Evolutionary conservation across 148 eudicot species (phyloP).

Genomic region (Amaranthus palmeri): DNA sequence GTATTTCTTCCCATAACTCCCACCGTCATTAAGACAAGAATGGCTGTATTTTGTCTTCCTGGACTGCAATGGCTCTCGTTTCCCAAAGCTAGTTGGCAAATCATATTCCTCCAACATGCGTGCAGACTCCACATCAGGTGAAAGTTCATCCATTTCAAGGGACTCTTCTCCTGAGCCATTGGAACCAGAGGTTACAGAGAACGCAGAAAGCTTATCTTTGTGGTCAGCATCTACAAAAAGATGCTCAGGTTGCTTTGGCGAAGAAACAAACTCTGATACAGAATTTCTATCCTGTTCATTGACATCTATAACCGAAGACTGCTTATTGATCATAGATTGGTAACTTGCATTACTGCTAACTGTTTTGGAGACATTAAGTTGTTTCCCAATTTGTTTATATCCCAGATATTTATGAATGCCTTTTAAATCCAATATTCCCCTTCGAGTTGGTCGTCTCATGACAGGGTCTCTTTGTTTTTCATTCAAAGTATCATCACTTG

Average conservation of each 20-base stretch:
- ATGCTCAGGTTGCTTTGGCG: conserved; percentile 6
- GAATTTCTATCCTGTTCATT: not conserved
- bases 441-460: not conserved
- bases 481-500: not conserved
- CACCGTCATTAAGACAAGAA: conserved; percentile 1
- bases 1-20: not conserved
- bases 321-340: not conserved
- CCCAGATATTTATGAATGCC: conserved; percentile 7
- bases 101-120: conserved; percentile 18
- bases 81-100: conserved; percentile 39
- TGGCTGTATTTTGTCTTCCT: not conserved
- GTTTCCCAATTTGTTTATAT: not conserved
- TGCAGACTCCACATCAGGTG: not conserved
- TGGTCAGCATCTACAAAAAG: not conserved
- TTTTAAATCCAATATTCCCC: not conserved
- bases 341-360: not conserved
- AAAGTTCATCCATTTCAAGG: not conserved
- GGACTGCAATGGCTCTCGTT: conserved; percentile 14
- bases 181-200: not conserved
- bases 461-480: conserved; percentile 4
- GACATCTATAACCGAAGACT: not conserved
- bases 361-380: not conserved
- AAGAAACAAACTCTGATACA: not conserved
- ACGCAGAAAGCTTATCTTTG: not conserved
- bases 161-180: conserved; percentile 2